Conservation (phyloP, 2,329 filamentous ascomycete species). For the Boeremia exigua region DNA sequence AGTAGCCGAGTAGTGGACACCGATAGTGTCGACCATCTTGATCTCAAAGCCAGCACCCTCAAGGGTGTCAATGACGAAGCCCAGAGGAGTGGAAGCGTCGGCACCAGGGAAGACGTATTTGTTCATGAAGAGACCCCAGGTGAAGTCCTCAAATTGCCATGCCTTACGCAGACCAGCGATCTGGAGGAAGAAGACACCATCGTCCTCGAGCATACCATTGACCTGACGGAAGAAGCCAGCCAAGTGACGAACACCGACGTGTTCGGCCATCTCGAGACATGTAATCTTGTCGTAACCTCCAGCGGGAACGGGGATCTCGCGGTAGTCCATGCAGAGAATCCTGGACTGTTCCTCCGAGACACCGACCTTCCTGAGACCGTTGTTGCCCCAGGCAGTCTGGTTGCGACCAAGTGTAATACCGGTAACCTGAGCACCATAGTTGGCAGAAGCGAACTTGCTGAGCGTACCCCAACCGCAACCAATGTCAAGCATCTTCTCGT, state of each 20-base stretch:
- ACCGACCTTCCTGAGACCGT: slow-evolving; percentile 79
- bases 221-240: slow-evolving; percentile 81
- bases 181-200: slow-evolving; percentile 95
- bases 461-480: slow-evolving; percentile 98
- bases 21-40: slow-evolving; percentile 90
- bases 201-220: slow-evolving; percentile 94
- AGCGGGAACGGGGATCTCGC: slow-evolving; percentile 82
- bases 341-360: slow-evolving; percentile 87
- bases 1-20: slow-evolving; percentile 95
- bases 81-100: slow-evolving; percentile 91
- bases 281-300: slow-evolving; percentile 93
- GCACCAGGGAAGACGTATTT: slow-evolving; percentile 98
- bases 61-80: slow-evolving; percentile 82
- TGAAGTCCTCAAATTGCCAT: slow-evolving; percentile 98
- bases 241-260: slow-evolving; percentile 94
- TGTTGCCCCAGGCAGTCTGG: slow-evolving; percentile 97
- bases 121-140: slow-evolving; percentile 99
- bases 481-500: slow-evolving; percentile 87
- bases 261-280: slow-evolving; percentile 97
- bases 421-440: slow-evolving; percentile 85
- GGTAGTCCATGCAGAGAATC: slow-evolving; percentile 96
- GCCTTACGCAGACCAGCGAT: slow-evolving; percentile 90
- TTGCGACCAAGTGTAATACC: slow-evolving; percentile 95
- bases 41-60: slow-evolving; percentile 90
- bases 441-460: slow-evolving; percentile 87